Percentiles rank a stretch among this genome's conserved stretches.
phyloP scores from a whole-genome alignment of 2,329 filamentous ascomycete species.

The Xylariales sp. region DNA sequence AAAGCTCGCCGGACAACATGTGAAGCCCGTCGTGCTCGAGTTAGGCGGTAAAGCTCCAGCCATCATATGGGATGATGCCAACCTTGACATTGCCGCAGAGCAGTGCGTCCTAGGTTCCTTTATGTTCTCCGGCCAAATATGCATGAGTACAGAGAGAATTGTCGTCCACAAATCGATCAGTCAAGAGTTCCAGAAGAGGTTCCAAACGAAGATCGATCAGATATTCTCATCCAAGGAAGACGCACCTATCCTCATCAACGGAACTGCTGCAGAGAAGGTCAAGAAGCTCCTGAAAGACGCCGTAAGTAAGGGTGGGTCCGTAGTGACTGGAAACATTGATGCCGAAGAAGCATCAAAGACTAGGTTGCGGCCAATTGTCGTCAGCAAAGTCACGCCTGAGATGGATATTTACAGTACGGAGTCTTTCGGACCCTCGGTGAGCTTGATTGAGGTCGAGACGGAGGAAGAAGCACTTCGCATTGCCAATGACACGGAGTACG shows the following conservation, averaged over 20 bases:
- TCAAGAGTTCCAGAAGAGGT: conserved; percentile 41
- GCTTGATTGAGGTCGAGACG: conserved; percentile 51
- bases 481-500: conserved; percentile 67
- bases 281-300: conserved; percentile 47
- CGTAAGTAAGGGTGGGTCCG: conserved; percentile 50
- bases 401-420: conserved; percentile 65
- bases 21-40: conserved; percentile 66
- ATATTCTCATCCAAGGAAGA: conserved; percentile 22
- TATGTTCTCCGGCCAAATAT: conserved; percentile 60
- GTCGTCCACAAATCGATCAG: conserved; percentile 54
- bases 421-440: conserved; percentile 62
- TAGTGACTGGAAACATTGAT: conserved; percentile 46
- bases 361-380: conserved; percentile 52
- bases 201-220: conserved; percentile 20
- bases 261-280: conserved; percentile 23
- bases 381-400: conserved; percentile 55
- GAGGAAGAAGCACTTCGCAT: conserved; percentile 61
- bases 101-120: conserved; percentile 57
- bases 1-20: conserved; percentile 54
- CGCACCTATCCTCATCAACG: conserved; percentile 24
- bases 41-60: conserved; percentile 66
- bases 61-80: conserved; percentile 63
- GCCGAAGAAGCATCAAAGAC: conserved; percentile 30
- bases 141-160: conserved; percentile 66
- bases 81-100: conserved; percentile 57